Conservation (phyloP, 2,329 filamentous ascomycete genomes). For the Pseudocercospora ulei region DNA sequence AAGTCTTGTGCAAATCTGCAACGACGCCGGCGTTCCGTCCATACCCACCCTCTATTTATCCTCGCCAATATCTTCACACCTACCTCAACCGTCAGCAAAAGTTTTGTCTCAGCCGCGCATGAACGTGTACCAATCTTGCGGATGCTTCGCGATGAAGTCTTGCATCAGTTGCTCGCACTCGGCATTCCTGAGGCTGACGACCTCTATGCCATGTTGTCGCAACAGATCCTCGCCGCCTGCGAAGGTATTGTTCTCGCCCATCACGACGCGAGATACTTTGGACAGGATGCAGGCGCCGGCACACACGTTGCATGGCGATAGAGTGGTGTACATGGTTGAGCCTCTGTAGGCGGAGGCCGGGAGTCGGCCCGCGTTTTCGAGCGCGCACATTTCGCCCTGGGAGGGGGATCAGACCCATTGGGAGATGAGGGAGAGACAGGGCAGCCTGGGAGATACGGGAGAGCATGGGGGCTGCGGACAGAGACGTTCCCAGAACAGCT, state of each 20-base stretch:
- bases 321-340: conserved; percentile 73
- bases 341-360: conserved; percentile 59
- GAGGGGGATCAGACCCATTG: conserved; percentile 3
- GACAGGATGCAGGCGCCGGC: conserved; percentile 69
- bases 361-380: conserved; percentile 63
- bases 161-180: conserved; percentile 61
- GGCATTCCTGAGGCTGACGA: conserved; percentile 57
- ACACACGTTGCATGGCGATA: conserved; percentile 74
- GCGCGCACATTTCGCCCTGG: conserved; percentile 65
- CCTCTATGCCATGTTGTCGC: conserved; percentile 57
- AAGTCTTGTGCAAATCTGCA: no score
- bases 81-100: conserved; percentile 24
- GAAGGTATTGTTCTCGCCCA: conserved; percentile 69
- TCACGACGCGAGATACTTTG: conserved; percentile 61
- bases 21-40: background rate
- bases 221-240: conserved; percentile 64
- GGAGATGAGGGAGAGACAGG: no score
- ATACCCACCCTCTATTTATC: conserved; percentile 19
- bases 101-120: conserved; percentile 16
- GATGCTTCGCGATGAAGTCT: conserved; percentile 61
- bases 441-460: no score
- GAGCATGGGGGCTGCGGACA: no score
- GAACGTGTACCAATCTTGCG: conserved; percentile 50
- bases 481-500: no score
- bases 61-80: conserved; percentile 37